These are phyloP conservation scores for Malus sieversii DNA, from an alignment of 306 rosid species.

Conservation along the genomic window DNA sequence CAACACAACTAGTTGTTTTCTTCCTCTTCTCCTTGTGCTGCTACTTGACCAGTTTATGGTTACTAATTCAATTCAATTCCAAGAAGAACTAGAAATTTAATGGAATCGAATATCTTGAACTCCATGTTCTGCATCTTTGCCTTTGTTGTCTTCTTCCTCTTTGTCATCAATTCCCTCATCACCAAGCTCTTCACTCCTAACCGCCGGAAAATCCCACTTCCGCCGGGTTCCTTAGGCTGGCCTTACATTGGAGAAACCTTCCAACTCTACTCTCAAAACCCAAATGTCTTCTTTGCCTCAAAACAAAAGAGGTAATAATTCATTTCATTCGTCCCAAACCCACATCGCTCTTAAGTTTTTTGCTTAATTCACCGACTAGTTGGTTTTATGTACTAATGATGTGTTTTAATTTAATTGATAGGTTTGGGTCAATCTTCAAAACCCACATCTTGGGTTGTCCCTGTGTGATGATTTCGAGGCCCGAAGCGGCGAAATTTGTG, in stretches of 20 bases:
- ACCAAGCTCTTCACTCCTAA: slow-evolving; percentile 23
- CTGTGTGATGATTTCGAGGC: slow-evolving; percentile 87
- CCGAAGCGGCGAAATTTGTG: slow-evolving; percentile 86
- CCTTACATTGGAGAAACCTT: slow-evolving; percentile 88
- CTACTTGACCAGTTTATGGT: not conserved
- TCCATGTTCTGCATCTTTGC: slow-evolving; percentile 10
- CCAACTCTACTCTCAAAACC: slow-evolving; percentile 93
- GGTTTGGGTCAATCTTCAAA: slow-evolving; percentile 93
- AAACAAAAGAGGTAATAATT: slow-evolving; percentile 50
- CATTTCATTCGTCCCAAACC: not conserved
- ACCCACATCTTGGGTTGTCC: slow-evolving; percentile 97
- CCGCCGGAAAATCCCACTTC: slow-evolving; percentile 43
- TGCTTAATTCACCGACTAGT: not conserved
- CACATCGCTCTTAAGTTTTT: not conserved
- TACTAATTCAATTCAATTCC: not conserved
- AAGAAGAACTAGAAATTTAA: not conserved
- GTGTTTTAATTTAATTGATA: not conserved
- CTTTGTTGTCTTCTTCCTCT: slow-evolving; percentile 20
- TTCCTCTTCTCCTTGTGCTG: not conserved
- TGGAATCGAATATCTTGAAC: not conserved
- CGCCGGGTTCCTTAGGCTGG: slow-evolving; percentile 83
- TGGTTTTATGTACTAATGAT: not conserved
- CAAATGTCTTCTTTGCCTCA: slow-evolving; percentile 75
- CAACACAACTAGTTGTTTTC: not conserved
- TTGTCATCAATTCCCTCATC: slow-evolving; percentile 21